Evolutionary conservation across 2,329 filamentous ascomycete genomes (phyloP), one percentile per base, ranked within the genome.

Genomic region (Aspergillus transmontanensis): DNA sequence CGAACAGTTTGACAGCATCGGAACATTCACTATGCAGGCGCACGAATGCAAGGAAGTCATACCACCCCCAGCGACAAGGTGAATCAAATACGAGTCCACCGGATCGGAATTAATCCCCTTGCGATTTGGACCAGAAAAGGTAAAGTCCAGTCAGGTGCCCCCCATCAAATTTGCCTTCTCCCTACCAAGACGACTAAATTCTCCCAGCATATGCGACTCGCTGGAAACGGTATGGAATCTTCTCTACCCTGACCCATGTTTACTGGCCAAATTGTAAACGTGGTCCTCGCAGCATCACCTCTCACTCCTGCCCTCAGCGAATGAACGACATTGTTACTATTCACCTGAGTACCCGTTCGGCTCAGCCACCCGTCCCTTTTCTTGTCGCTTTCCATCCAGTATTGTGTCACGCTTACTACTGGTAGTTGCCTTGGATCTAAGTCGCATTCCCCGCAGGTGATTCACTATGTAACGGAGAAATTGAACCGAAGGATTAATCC

Each of bases 351-450:
- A 21, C 21, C 23, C 16, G 57, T 59, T 48, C 12, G 57, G 21
- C 57, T 59, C n/a, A 34, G 45, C 57, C 57, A 59, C 57, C 39
- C 26, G 23, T 36, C 21, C 23, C 28, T 58, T 48, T 48, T 50
- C 4, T 36, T 36, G 12, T 36, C 34, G 1, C n/a, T 36, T 58
- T 34, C 30, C 28, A 46, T 58, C 41, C 10, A 30, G 12, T 39
- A 19, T 45, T 10, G 11, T 58, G 34, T 59, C 21, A 53, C 23
- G n/a, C n/a, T 36, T 12, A 28, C 21, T 39, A 55, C 19, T 51
- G 16, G 48, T 21, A 19, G 26, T 50, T 19, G 46, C 28, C 48
- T 23, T 6, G 28, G 43, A 30, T 58, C 57, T 23, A 26, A 19
- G n/a, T 28, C 32, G 30, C 58, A 26, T 55, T 23, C 48, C 57